These are phyloP conservation scores for Umbilicus rupestris DNA, from an alignment of 164 flowering plant species.

Conservation along the genomic window DNA sequence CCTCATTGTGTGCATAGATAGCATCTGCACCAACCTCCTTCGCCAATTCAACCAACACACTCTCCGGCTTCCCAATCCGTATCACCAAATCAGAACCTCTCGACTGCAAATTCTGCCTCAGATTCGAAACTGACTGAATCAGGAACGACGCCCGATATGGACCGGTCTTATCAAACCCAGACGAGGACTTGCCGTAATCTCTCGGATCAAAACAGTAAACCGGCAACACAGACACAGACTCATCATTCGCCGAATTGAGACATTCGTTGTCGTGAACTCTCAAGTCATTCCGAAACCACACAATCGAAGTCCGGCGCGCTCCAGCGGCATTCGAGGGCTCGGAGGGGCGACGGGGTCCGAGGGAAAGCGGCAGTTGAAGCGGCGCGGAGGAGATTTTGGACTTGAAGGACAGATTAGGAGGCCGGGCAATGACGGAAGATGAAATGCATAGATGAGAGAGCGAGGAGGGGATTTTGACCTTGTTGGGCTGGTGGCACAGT, in stretches of 20 bases:
- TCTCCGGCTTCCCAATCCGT: conserved; percentile 72
- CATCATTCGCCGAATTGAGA: conserved; percentile 66
- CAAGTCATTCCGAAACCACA: conserved; percentile 89
- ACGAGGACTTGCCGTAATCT: conserved; percentile 78
- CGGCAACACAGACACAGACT: conserved; percentile 72
- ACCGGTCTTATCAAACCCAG: conserved; percentile 89
- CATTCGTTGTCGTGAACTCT: conserved; percentile 83
- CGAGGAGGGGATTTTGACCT: conserved; percentile 49
- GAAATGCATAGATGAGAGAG: conserved; percentile 39
- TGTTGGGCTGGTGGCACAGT: conserved; percentile 25
- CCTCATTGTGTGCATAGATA: conserved; percentile 70
- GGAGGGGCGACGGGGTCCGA: conserved; percentile 48
- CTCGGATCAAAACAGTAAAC: conserved; percentile 86
- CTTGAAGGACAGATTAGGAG: conserved; percentile 32
- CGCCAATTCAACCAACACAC: conserved; percentile 58
- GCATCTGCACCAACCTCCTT: conserved; percentile 84
- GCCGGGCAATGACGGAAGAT: conserved; percentile 16
- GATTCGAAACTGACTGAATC: conserved; percentile 67
- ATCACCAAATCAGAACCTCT: conserved; percentile 91
- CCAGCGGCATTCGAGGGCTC: conserved; percentile 65
- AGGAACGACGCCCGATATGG: conserved; percentile 70
- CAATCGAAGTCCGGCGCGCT: conserved; percentile 64
- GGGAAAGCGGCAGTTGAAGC: conserved; percentile 46
- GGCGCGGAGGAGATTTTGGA: conserved; percentile 51
- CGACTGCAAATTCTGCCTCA: conserved; percentile 48